These are phyloP conservation scores for Pecoramyces ruminantium DNA, from an alignment of 192 early-diverging fungal species.

Conservation along the genomic window DNA sequence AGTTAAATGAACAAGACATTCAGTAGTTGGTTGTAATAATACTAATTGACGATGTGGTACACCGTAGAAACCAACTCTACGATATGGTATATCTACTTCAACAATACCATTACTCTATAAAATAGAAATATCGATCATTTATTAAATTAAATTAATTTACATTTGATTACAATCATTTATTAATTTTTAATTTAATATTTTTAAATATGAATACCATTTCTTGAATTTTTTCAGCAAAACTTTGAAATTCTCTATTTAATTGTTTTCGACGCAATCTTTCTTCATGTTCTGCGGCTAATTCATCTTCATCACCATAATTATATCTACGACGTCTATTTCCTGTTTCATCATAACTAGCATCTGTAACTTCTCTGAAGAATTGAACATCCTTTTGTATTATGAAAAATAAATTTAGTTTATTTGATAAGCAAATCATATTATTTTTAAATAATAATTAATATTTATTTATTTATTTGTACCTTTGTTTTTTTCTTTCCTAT, in stretches of 20 bases:
- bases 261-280: slow-evolving; percentile 65
- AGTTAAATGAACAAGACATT: slow-evolving; percentile 88
- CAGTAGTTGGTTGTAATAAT: slow-evolving; percentile 81
- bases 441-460: neutral
- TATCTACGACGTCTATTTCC: slow-evolving; percentile 72
- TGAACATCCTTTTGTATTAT: slow-evolving; percentile 65
- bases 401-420: neutral
- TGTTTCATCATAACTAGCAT: slow-evolving; percentile 92
- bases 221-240: slow-evolving; percentile 78
- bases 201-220: too few relatives aligned
- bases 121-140: too few relatives aligned
- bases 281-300: slow-evolving; percentile 88
- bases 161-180: too few relatives aligned
- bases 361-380: slow-evolving; percentile 92
- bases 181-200: too few relatives aligned
- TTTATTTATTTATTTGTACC: slow-evolving; percentile 11
- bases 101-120: slow-evolving; percentile 51
- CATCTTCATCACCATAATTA: slow-evolving; percentile 96
- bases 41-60: slow-evolving; percentile 86
- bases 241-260: slow-evolving; percentile 86
- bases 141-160: too few relatives aligned
- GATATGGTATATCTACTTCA: slow-evolving; percentile 84
- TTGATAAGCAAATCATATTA: too few relatives aligned
- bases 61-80: slow-evolving; percentile 85
- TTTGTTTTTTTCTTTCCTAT: slow-evolving; percentile 96